Conservation (phyloP, 1,139 yeast genomes). For the Dujonia santamariae region DNA sequence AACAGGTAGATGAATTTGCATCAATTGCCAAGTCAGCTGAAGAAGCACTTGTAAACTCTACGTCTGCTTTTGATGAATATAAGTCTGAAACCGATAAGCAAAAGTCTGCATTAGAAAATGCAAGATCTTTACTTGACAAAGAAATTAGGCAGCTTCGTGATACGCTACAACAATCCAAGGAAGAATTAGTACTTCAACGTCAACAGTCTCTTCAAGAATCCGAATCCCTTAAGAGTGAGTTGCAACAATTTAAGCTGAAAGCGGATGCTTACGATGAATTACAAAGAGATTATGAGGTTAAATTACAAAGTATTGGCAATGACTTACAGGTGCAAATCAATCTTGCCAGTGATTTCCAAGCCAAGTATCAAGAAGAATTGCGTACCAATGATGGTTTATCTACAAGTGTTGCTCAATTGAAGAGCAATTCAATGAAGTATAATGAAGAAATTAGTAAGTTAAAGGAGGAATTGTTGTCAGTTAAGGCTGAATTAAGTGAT, state of each 20-base stretch:
- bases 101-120: conserved; percentile 18
- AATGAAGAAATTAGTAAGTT: conserved; percentile 34
- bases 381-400: conserved; percentile 57
- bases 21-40: conserved; percentile 42
- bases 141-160: conserved; percentile 18
- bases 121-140: conserved; percentile 19
- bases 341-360: conserved; percentile 47
- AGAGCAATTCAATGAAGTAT: conserved; percentile 38
- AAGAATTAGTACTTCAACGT: conserved; percentile 13
- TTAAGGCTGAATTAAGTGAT: conserved; percentile 18
- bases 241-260: conserved; percentile 22
- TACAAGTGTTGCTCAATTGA: conserved; percentile 39
- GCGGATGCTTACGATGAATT: conserved; percentile 35
- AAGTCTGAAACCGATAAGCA: conserved; percentile 24
- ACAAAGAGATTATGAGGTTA: conserved; percentile 33
- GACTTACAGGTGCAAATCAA: conserved; percentile 55
- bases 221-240: conserved; percentile 22
- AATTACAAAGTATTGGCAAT: conserved; percentile 23
- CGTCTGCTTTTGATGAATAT: conserved; percentile 35
- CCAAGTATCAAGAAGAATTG: conserved; percentile 56
- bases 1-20: conserved; percentile 37
- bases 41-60: conserved; percentile 36
- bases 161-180: conserved; percentile 14
- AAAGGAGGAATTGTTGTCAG: conserved; percentile 19
- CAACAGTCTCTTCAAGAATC: conserved; percentile 14